Percentiles rank a stretch among this genome's conserved stretches.
Evolutionary conservation across 2,329 filamentous ascomycete genomes (phyloP).

Genomic region (Fusarium xylarioides): DNA sequence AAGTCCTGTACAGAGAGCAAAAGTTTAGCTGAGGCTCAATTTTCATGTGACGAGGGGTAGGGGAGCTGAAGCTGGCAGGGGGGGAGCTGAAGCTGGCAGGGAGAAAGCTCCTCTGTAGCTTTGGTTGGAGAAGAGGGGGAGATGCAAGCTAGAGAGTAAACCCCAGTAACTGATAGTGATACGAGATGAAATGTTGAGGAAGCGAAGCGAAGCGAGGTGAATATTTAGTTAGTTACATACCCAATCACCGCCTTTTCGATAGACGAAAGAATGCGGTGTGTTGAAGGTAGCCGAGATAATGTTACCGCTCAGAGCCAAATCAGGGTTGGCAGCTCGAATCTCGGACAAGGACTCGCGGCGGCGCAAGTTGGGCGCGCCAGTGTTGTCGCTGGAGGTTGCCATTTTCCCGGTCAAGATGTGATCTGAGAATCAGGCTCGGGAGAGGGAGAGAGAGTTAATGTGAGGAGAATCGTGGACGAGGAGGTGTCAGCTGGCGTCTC

Average conservation of each 20-base stretch:
- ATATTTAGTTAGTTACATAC: conserved; percentile 52
- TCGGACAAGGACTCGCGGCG: conserved; percentile 63
- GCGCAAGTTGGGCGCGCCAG: conserved; percentile 47
- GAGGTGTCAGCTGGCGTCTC: conserved; percentile 23
- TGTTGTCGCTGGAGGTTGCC: conserved; percentile 18
- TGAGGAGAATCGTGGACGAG: conserved; percentile 9
- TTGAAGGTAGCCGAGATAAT: conserved; percentile 74
- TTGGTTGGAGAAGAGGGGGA: conserved; percentile 34
- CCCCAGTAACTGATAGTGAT: conserved; percentile 19
- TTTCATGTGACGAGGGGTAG: conserved; percentile 25
- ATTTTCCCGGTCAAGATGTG: conserved; percentile 14
- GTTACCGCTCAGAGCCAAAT: conserved; percentile 68
- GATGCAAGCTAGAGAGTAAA: conserved; percentile 14
- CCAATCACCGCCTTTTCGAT: conserved; percentile 68
- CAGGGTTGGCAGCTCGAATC: conserved; percentile 64
- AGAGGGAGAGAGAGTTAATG: neutral
- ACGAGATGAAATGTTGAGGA: conserved; percentile 25
- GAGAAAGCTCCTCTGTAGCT: conserved; percentile 15
- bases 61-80: conserved; percentile 26
- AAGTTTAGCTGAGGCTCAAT: conserved; percentile 22
- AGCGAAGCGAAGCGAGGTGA: conserved; percentile 18
- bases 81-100: conserved; percentile 24
- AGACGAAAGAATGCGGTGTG: conserved; percentile 67
- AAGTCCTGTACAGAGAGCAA: conserved; percentile 66
- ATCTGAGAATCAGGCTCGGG: conserved; percentile 1